Evolutionary conservation across 2,329 filamentous ascomycete genomes (phyloP), one percentile per base, ranked within the genome.

Genomic region (Madurella mycetomatis): DNA sequence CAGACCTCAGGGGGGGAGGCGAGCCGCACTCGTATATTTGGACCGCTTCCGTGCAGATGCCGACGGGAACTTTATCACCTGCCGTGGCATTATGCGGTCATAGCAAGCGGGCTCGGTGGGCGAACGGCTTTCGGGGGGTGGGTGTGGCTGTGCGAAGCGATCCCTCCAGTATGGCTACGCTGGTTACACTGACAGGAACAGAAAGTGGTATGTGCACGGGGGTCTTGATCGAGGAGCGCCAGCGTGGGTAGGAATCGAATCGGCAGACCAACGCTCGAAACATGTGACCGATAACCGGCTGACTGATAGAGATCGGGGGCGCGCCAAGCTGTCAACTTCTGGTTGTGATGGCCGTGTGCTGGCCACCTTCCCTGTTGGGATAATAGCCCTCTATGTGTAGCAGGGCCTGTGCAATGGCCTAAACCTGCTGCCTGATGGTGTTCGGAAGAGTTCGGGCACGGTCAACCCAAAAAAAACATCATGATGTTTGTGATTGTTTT

Each of bases 361-460:
- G 45, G 53, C 51, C 54, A 61, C 60, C 60, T 62, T 62, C 60
- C 60, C 51, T 45, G 51, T 56, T 61, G 42, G 60, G 60, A 57
- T 58, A 60, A 49, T 37, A 50, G 40, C 39, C 41, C 31, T 41
- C 31, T 34, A 37, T 40, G 47, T 47, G n/a, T 12, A 41, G n/a
- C 15, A 40, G 15, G 37, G 41, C 19, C 30, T 8, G 19, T 42
- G 18, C 41, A 18, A 49, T 41, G 44, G 46, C 43, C 30, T 30
- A 32, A 42, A 19, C 18, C 17, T 32, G n/a, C 1, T 13, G 15
- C 48, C 19, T 34, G 9, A 18, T 41, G 25, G 25, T 25, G 25
- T 25, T 47, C 16, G 45, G 32, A 12, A 47, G 9, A 37, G 34
- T 15, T 37, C 11, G 11, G 9, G 11, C 13, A 11, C 13, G 9